A percentile compares a stretch with the other conserved stretches of the same genome.
Conservation (phyloP, 805 yeast species). For the Saccharomycopsis lassenensis region DNA sequence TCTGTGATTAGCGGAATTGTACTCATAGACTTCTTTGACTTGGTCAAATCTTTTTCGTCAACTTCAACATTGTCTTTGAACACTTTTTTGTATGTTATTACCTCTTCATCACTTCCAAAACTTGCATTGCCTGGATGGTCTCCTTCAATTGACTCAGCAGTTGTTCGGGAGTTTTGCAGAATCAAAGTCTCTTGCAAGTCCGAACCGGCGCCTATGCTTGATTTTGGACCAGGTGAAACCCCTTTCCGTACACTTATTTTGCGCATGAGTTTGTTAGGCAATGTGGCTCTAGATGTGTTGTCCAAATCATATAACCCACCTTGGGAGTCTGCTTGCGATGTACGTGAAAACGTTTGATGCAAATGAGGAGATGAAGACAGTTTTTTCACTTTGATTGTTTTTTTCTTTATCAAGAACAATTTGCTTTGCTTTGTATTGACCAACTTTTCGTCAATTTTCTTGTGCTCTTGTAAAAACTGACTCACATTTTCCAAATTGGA, state of each 20-base stretch:
- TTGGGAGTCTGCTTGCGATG: background rate
- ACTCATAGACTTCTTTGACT: background rate
- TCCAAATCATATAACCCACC: constrained; percentile 8
- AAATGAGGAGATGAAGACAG: background rate
- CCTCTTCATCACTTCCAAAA: constrained; percentile 11
- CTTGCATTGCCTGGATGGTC: background rate
- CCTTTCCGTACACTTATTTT: constrained; percentile 10
- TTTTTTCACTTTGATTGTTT: constrained; percentile 9
- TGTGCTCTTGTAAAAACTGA: constrained; percentile 15
- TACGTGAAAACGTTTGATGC: background rate
- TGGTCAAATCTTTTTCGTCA: constrained; percentile 5
- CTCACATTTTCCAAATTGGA: constrained; percentile 5
- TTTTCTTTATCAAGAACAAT: constrained; percentile 3
- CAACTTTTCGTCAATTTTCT: constrained; percentile 14
- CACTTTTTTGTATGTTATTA: constrained; percentile 15
- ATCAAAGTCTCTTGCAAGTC: background rate
- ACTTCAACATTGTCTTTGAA: constrained; percentile 11
- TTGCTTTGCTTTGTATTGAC: constrained; percentile 15
- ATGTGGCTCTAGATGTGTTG: constrained; percentile 5
- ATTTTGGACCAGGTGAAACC: background rate
- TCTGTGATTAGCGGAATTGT: background rate
- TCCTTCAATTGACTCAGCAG: too few species aligned
- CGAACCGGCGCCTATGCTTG: background rate
- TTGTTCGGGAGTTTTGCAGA: background rate
- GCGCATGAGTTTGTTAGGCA: constrained; percentile 8